Conservation (phyloP, 2,329 filamentous ascomycete genomes). For the Aspergillus tamarii region DNA sequence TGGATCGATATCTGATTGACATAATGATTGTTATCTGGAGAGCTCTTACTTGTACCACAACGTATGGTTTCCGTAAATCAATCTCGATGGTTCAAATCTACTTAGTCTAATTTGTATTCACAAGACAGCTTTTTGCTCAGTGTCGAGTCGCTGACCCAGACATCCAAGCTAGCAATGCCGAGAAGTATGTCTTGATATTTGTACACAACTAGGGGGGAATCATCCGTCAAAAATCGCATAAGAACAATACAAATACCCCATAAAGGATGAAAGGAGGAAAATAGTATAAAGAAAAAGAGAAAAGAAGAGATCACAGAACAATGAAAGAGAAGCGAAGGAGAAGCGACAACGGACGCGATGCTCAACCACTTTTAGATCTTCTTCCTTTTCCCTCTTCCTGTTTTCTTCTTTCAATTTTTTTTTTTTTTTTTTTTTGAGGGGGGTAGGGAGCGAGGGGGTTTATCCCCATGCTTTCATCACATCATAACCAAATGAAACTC, state of each 20-base stretch:
- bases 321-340: background rate
- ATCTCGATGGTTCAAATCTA: background rate
- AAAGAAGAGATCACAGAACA: slow-evolving; percentile 13
- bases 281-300: slow-evolving; percentile 9
- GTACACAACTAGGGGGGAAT: slow-evolving; percentile 27
- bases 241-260: slow-evolving; percentile 10
- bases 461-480: background rate
- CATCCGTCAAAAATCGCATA: slow-evolving; percentile 22
- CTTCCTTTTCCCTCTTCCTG: background rate
- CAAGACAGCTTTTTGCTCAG: slow-evolving; percentile 1
- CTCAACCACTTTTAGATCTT: background rate
- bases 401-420: too few species aligned
- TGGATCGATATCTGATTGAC: too few species aligned
- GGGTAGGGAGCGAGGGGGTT: too few species aligned
- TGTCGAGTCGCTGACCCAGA: background rate
- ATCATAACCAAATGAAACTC: background rate
- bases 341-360: background rate
- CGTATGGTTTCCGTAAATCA: background rate
- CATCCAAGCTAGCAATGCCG: background rate
- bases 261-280: slow-evolving; percentile 5
- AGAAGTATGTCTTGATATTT: slow-evolving; percentile 23
- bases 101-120: slow-evolving; percentile 2
- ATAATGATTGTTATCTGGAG: too few species aligned
- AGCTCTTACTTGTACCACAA: background rate
- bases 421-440: too few species aligned